These are phyloP conservation scores for Puccinia novopanici DNA, from an alignment of 1,284 basidiomycete species.

Conservation along the genomic window DNA sequence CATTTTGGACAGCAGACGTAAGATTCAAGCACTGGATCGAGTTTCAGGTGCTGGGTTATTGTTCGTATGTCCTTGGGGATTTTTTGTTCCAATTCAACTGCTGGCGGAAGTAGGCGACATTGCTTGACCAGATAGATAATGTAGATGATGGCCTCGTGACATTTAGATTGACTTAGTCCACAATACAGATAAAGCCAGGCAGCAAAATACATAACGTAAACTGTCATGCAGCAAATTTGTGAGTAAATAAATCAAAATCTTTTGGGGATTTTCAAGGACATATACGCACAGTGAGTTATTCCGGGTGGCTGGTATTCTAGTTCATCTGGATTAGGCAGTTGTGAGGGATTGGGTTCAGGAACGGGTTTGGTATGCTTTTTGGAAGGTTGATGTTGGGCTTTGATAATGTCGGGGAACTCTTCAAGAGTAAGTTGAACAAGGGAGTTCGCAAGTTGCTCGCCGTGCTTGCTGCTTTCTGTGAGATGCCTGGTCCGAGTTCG, in stretches of 20 bases:
- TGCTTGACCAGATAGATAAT: conserved; percentile 19
- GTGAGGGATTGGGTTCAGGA: not conserved
- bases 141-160: not conserved
- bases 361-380: not conserved
- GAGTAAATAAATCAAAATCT: not conserved
- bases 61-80: conserved; percentile 27
- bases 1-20: conserved; percentile 25
- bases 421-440: not conserved
- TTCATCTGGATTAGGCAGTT: not conserved
- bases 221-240: not conserved
- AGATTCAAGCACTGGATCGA: conserved; percentile 1
- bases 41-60: conserved; percentile 7
- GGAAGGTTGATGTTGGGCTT: not conserved
- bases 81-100: not conserved
- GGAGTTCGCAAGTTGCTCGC: not conserved
- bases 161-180: conserved; percentile 25
- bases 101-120: conserved; percentile 8
- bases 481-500: conserved; percentile 3
- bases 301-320: not conserved
- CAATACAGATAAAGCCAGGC: conserved; percentile 29
- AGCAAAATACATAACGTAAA: conserved; percentile 23
- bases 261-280: not conserved
- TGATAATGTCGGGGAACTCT: not conserved
- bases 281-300: not conserved
- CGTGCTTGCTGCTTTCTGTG: not conserved